A percentile compares a stretch with the other conserved stretches of the same genome.
phyloP scores from a whole-genome alignment of 1,284 basidiomycete genomes.

The Ganoderma meredithae region DNA sequence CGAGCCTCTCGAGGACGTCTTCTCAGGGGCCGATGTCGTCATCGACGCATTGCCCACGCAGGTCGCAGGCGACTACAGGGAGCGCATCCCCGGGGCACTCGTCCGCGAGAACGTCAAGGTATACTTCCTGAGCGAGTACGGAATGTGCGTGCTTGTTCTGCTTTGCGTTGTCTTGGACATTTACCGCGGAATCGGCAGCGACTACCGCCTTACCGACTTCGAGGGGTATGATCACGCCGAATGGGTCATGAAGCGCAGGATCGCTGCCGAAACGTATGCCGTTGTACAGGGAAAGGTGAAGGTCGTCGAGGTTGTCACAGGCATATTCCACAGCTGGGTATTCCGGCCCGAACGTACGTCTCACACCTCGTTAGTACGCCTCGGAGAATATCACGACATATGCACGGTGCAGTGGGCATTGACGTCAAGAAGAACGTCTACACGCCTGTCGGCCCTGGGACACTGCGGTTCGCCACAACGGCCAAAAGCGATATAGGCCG shows the following conservation, averaged over 20 bases:
- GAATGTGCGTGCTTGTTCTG: slow-evolving; percentile 29
- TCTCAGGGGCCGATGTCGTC: slow-evolving; percentile 37
- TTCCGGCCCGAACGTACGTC: slow-evolving; percentile 25
- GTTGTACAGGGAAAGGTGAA: slow-evolving; percentile 30
- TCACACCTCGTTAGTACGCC: too few species aligned
- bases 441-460: slow-evolving; percentile 32
- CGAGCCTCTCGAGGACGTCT: slow-evolving; percentile 27
- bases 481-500: slow-evolving; percentile 38
- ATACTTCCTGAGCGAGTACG: slow-evolving; percentile 42
- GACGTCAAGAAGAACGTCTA: slow-evolving; percentile 32
- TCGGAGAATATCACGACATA: too few species aligned
- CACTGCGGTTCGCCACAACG: slow-evolving; percentile 31
- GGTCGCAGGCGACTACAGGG: slow-evolving; percentile 21
- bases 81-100: slow-evolving; percentile 31
- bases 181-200: slow-evolving; percentile 23
- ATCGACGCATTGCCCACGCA: slow-evolving; percentile 27
- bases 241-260: slow-evolving; percentile 36
- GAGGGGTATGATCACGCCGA: slow-evolving; percentile 32
- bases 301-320: slow-evolving; percentile 36
- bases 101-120: slow-evolving; percentile 32
- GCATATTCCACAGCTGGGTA: slow-evolving; percentile 35
- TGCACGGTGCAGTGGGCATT: slow-evolving; percentile 30
- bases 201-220: slow-evolving; percentile 39
- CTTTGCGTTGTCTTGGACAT: too few species aligned
- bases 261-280: slow-evolving; percentile 27